Base-by-base conservation (phyloP, 768 basidiomycete genomes). In the Mycena maculata region DNA sequence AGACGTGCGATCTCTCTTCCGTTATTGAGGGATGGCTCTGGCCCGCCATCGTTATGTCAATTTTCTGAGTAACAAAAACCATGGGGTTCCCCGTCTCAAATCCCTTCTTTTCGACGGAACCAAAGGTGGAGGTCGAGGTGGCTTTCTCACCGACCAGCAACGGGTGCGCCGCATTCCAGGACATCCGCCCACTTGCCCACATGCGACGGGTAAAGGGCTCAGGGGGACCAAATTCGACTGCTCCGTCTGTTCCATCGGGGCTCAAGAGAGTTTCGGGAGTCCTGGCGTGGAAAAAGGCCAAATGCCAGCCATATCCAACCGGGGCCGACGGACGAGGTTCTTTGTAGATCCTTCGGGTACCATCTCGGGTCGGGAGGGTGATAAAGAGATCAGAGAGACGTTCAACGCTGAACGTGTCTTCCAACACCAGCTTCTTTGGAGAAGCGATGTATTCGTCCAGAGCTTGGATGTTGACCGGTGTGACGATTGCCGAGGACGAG, bases 151-250 rank as follows among this genome's bases (percentile, higher is more conserved):
- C 92, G 33, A 90, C 80, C 45, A 82, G 70, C 65, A 94, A 75
- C 0, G 85, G 84, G 38, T 77, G 75, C 31, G 74, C 59, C 50
- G 77, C 68, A 70, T 88, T 83, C 91, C 91, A 94, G 28, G 77
- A 79, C 75, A 93, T 88, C 71, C 78, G 84, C 4, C 92, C 92
- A 23, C 90, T 85, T 3, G 90, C 91, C 92, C 92, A 94, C 92
- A 93, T 94, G n/a, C 92, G 82, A 62, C 89, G 83, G 28, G 87
- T 86, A 78, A 92, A 93, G 3, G 92, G 92, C 54, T 84, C 80
- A 0, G 92, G 92, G 2, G 92, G 91, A 69, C 88, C 88, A 57
- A 92, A 88, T 52, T 90, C 69, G 22, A 67, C 60, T 2, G 63
- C 87, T 1, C 85, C 82, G 57, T 92, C 92, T 15, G 92, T 93